Percentiles rank a stretch among this genome's conserved stretches.
Evolutionary conservation across 306 rosid genomes (phyloP).

Genomic region (Delonix regia): DNA sequence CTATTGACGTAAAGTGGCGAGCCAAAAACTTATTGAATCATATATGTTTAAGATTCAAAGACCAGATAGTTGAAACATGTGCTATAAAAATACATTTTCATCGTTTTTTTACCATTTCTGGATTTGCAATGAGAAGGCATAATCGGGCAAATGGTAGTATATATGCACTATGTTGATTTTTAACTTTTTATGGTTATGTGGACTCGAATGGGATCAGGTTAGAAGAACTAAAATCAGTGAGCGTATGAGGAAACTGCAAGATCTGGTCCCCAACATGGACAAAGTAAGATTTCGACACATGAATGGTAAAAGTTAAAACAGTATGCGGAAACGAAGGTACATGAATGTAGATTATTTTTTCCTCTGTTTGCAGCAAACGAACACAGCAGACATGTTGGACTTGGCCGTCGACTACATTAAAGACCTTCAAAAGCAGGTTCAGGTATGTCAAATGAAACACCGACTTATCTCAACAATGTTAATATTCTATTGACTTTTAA

Average conservation of each 20-base stretch:
- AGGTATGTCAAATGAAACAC: slow-evolving; percentile 51
- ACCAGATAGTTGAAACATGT: too few species aligned
- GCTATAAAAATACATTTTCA: not conserved
- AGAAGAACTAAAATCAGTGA: slow-evolving; percentile 97
- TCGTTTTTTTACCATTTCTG: not conserved
- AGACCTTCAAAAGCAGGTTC: slow-evolving; percentile 77
- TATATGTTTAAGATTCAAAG: not conserved
- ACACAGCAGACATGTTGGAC: slow-evolving; percentile 98
- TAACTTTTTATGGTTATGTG: slow-evolving; percentile 9
- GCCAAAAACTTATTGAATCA: not conserved
- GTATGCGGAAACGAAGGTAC: not conserved
- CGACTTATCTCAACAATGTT: slow-evolving; percentile 8
- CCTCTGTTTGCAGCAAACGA: slow-evolving; percentile 77
- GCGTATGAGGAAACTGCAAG: slow-evolving; percentile 96
- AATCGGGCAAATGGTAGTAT: slow-evolving; percentile 6
- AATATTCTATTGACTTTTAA: not conserved
- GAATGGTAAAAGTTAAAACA: not conserved
- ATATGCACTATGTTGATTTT: not conserved
- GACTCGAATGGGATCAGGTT: slow-evolving; percentile 53
- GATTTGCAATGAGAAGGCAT: slow-evolving; percentile 18
- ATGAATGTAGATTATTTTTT: slow-evolving; percentile 2
- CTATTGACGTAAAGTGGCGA: not conserved
- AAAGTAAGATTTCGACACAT: slow-evolving; percentile 56
- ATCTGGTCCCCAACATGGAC: slow-evolving; percentile 98
- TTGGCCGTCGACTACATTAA: slow-evolving; percentile 96